phyloP scores from a whole-genome alignment of 768 basidiomycete genomes.

The Aureoboletus auriporus region DNA sequence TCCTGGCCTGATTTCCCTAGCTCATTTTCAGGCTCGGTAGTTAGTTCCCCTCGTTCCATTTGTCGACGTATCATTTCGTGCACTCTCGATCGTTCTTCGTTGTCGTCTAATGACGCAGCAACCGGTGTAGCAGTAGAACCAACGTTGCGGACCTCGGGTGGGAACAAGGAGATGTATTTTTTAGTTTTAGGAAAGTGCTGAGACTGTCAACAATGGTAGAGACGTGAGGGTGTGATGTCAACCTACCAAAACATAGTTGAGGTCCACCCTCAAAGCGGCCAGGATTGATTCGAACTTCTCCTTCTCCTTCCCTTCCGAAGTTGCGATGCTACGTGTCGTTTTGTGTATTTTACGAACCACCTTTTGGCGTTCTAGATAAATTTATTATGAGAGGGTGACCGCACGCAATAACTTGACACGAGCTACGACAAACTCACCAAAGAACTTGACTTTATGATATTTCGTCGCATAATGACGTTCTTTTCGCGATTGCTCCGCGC shows the following conservation, averaged over 20 bases:
- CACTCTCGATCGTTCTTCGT: constrained; percentile 55
- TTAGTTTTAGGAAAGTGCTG: constrained; percentile 82
- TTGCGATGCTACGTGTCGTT: constrained; percentile 50
- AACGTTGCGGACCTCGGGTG: constrained; percentile 48
- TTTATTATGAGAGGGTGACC: neutral
- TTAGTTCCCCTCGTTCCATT: constrained; percentile 60
- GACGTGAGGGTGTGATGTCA: neutral
- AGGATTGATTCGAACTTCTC: constrained; percentile 46
- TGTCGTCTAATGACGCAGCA: constrained; percentile 21
- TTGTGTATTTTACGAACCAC: constrained; percentile 73
- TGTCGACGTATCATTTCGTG: constrained; percentile 51
- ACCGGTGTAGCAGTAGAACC: constrained; percentile 9
- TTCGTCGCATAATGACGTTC: constrained; percentile 69
- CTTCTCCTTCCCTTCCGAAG: constrained; percentile 33
- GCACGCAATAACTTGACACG: neutral
- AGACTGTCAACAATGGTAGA: constrained; percentile 1
- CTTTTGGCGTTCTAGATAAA: constrained; percentile 74
- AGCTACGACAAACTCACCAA: constrained; percentile 52
- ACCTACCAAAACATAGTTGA: constrained; percentile 83
- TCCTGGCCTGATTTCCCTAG: constrained; percentile 12
- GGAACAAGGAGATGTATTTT: constrained; percentile 91
- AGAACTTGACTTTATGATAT: constrained; percentile 94
- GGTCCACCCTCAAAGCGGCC: constrained; percentile 69
- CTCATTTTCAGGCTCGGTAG: constrained; percentile 55
- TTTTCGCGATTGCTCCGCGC: constrained; percentile 57